Base-by-base conservation (phyloP, 805 yeast species). In the Ogataea degrootiae region DNA sequence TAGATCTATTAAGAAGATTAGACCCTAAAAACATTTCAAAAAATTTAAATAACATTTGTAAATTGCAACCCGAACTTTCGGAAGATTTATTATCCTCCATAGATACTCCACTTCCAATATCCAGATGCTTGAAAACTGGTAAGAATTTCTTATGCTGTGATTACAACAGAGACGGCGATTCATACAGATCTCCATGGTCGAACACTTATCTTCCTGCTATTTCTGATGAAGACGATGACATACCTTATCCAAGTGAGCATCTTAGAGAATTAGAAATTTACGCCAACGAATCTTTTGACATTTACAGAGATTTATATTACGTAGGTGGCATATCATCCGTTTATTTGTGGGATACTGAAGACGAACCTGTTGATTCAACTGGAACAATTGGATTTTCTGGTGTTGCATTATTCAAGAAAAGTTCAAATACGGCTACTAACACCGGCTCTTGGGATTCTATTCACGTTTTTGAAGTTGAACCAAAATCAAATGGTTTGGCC, bases 101-200 rank as follows among this genome's bases (percentile, higher is more conserved):
- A 12, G 99, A 92, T 67, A 83, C 85, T 44, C 98, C 98, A 23
- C 72, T 92, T 56, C 68, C 71, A 37, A 70, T 79, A 39, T 60
- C 70, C 41, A 68, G 69, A 35, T 85, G 90, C 61, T 56, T 60
- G 9, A 67, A 68, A 26, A 62, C 79, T 14, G 87, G 87, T 11
- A 85, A 85, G 66, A 77, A 76, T 49, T 92, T 75, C 63, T 74
- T 92, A 48, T 79, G 91, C 44, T 92, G 98, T 68, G 99, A 92
- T 65, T 92, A 92, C 65, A 92, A 92, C 67, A 77, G 99, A 56
- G 99, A 92, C 62, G 91, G 96, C 7, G 98, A 92, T 67, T 83
- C 91, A 19, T 87, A 77, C 68, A 76, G 98, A 57, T 87, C 96
- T 0, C 99, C 98, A 6, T 90, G 92, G 89, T 76, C 88, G 19